Evolutionary conservation across 2,329 filamentous ascomycete genomes (phyloP), one percentile per base, ranked within the genome.

Genomic region (Bertia moriformis): DNA sequence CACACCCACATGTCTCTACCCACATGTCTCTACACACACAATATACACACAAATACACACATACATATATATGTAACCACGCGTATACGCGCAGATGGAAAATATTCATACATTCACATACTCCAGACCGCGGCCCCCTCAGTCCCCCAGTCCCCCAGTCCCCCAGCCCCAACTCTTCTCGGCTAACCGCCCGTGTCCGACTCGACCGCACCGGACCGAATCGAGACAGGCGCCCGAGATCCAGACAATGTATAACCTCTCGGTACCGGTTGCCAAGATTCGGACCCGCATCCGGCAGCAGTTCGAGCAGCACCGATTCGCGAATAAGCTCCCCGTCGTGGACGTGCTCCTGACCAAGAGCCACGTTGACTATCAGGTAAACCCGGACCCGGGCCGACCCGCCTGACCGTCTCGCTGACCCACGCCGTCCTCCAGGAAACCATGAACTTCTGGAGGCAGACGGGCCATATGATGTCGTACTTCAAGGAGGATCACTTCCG

Each of bases 391-490:
- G 3, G 37, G 4, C 18, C 7, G 19, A 10, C 13, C 15, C 12
- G 33, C 13, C 20, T 32, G 18, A 32, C 14, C 24, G 7, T n/a
- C 4, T 27, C 3, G 13, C 15, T 14, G 22, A 35, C 33, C 38
- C 32, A 24, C 14, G 35, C 29, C 17, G 18, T 30, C 32, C n/a
- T n/a, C 41, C 50, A 95, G 88, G 91, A 98, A 71, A 98, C 84
- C 40, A 77, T 98, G 70, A 98, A 98, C 67, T 98, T 83, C 71
- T 98, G 91, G 91, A 94, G 95, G 65, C 91, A 98, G 64, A 71
- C 88, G 45, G 83, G 83, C 46, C 91, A 98, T 60, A 73, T 98
- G 50, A 86, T 98, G 73, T 87, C 91, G 52, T 98, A 94, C 64
- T 98, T 96, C 72, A 78, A 88, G 57, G 72, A 78, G 51, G 88